Conservation (phyloP, 306 rosid genomes). For the Cucurbita pepo region DNA sequence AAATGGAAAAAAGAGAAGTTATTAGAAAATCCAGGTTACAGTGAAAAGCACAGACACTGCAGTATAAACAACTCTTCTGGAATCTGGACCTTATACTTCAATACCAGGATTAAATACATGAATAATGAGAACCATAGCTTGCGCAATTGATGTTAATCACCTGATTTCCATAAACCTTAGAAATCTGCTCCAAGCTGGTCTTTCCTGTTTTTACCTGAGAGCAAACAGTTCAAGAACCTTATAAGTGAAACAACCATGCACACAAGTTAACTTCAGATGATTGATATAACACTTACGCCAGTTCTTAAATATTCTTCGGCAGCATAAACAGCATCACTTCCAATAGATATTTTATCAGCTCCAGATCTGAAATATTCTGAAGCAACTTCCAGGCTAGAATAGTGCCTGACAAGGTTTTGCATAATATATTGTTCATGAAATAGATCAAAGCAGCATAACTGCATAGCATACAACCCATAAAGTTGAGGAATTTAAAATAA, state of each 20-base stretch:
- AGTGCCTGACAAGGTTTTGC: constrained; percentile 34
- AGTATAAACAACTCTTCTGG: background rate
- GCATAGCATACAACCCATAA: background rate
- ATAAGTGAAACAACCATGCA: constrained; percentile 10
- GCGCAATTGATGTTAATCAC: constrained; percentile 19
- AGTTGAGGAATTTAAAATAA: background rate
- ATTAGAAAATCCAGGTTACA: background rate
- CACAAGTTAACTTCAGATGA: background rate
- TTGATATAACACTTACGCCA: constrained; percentile 41
- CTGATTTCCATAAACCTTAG: constrained; percentile 94
- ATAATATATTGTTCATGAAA: background rate
- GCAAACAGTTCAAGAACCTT: constrained; percentile 9
- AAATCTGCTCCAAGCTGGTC: constrained; percentile 90
- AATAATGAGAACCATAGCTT: background rate
- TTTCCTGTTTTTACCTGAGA: constrained; percentile 67
- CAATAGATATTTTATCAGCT: constrained; percentile 94
- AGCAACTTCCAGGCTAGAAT: constrained; percentile 96
- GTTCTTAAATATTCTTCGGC: constrained; percentile 81
- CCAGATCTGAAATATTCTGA: constrained; percentile 97
- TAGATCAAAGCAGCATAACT: background rate
- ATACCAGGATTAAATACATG: background rate
- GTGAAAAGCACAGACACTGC: background rate
- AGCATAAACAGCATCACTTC: constrained; percentile 96
- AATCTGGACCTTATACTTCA: background rate
- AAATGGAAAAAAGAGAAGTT: background rate